A percentile compares a stretch with the other conserved stretches of the same genome.
phyloP scores from a whole-genome alignment of 2,329 filamentous ascomycete genomes.

The Lasiodiplodia hormozganensis region DNA sequence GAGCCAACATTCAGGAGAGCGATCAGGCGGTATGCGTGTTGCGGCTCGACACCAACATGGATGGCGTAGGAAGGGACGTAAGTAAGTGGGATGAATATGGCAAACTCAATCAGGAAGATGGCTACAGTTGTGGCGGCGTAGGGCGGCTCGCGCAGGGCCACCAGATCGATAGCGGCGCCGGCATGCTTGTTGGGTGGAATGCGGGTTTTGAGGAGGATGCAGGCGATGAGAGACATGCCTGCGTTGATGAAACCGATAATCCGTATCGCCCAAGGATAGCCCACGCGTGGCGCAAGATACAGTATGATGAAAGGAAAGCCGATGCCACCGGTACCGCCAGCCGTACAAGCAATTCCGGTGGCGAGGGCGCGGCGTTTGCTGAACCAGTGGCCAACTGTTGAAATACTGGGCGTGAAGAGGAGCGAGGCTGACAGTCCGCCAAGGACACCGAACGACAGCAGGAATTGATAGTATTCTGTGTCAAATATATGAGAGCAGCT shows the following conservation, averaged over 20 bases:
- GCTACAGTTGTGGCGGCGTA: conserved; percentile 7
- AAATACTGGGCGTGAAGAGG: conserved; percentile 47
- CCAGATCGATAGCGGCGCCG: conserved; percentile 1
- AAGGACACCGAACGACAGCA: conserved; percentile 49
- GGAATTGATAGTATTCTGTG: conserved; percentile 50
- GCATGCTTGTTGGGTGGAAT: conserved; percentile 24
- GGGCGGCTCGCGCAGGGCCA: neutral
- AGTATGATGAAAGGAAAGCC: conserved; percentile 45
- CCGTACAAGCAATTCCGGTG: conserved; percentile 49
- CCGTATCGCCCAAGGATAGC: conserved; percentile 48
- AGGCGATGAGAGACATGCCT: conserved; percentile 42
- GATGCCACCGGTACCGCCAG: conserved; percentile 45
- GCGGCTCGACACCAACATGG: neutral
- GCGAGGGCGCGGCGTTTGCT: conserved; percentile 44
- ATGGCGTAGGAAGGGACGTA: conserved; percentile 17
- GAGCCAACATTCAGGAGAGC: conserved; percentile 26
- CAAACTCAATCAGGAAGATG: conserved; percentile 12
- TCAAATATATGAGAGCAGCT: neutral
- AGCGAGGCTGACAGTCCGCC: conserved; percentile 48
- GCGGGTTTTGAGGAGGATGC: conserved; percentile 42
- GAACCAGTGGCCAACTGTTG: conserved; percentile 49
- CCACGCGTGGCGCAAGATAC: conserved; percentile 43
- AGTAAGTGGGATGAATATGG: conserved; percentile 7
- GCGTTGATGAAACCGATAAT: conserved; percentile 48
- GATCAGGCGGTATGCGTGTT: conserved; percentile 2